Evolutionary conservation across 2,329 filamentous ascomycete species (phyloP), one percentile per base, ranked within the genome.

Genomic region (Colletotrichum sublineola): DNA sequence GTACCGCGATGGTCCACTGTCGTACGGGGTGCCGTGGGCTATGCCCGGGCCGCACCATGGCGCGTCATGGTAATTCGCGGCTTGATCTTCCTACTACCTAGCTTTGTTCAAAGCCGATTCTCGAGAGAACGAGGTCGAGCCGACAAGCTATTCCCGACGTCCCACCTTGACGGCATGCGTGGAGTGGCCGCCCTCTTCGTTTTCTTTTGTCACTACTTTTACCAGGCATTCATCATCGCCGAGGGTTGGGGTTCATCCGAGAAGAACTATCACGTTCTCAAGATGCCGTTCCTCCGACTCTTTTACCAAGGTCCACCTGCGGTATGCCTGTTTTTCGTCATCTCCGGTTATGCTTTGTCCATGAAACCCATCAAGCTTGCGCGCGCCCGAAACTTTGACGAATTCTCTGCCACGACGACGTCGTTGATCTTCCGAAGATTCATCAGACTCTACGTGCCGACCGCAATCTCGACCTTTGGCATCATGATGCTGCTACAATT

Each of bases 281-380:
- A 87, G 76, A 82, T 90, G 1, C 88, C 88, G 9, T 84, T 90
- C 72, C 67, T 90, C 24, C 83, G 88, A 18, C 80, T 90, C 5
- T 82, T 87, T 70, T 90, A 86, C 77, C 86, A 86, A 63, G 88
- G 88, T 0, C 87, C 86, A 3, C 85, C 87, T 0, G 88, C 88
- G 75, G 89, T 91, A 50, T 87, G 86, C 78, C 80, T 90, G 74
- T 91, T 91, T 82, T 91, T 90, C 77, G 86, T 90, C 76, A 87
- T 91, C 56, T 89, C 88, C 0, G 89, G 89, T 29, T 91, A 90
- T 78, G 90, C 88, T 3, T 82, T 92, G 15, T 87, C 86, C 40
- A 84, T 90, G 67, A 84, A 84, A 57, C 86, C 87, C 1, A 75
- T 89, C n/a, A 86, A 84, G 73, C 81, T 87, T 61, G 78, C 82